Conservation (phyloP, 345 rosid species). For the Populus davidiana region DNA sequence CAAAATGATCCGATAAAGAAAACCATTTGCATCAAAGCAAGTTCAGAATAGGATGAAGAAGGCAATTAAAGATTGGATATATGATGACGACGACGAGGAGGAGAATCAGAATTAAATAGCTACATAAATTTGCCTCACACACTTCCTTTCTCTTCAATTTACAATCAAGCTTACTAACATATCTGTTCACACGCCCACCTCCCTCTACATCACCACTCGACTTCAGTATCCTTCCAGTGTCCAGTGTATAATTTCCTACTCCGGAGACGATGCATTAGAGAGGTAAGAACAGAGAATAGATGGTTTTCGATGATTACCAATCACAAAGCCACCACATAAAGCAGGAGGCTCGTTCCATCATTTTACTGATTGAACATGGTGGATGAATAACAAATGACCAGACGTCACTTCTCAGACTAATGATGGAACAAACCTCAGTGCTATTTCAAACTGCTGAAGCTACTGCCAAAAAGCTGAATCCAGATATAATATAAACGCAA, state of each 20-base stretch:
- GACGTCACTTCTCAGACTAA: neutral
- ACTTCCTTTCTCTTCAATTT: neutral
- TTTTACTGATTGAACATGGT: neutral
- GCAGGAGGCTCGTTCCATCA: slow-evolving; percentile 4
- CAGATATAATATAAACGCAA: neutral
- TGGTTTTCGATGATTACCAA: slow-evolving; percentile 4
- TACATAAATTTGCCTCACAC: neutral
- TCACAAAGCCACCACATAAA: neutral
- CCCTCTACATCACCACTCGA: neutral
- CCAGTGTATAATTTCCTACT: neutral
- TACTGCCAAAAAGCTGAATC: neutral
- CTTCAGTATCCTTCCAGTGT: neutral
- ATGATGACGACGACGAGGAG: neutral
- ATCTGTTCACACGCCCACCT: neutral
- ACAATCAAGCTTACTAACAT: slow-evolving; percentile 1
- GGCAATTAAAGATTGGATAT: too few species aligned
- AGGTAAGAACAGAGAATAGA: neutral
- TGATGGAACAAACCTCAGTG: slow-evolving; percentile 16
- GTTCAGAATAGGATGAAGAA: too few species aligned
- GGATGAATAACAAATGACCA: slow-evolving; percentile 8
- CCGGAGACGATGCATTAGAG: neutral
- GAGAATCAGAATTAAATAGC: neutral
- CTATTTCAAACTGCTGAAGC: slow-evolving; percentile 10
- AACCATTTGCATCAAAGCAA: slow-evolving; percentile 1
- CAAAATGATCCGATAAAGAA: neutral